Conservation (phyloP, 148 eudicot species). For the Beta vulgaris region DNA sequence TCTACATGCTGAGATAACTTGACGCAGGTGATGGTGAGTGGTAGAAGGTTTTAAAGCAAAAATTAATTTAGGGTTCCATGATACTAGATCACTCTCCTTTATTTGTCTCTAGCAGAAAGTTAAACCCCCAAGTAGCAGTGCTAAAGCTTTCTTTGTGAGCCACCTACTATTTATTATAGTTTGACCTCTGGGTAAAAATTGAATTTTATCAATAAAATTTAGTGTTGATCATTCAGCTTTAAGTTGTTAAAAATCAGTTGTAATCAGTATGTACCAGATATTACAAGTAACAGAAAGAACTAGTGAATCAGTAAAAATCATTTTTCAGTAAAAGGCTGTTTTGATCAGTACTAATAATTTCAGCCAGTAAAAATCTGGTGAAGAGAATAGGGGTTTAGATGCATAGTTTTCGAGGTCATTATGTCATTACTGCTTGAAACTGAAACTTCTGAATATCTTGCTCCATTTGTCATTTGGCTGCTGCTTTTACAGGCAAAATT, state of each 20-base stretch:
- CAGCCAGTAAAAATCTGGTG: no score
- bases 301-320: no score
- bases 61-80: background rate
- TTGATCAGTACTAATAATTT: no score
- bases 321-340: no score
- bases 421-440: background rate
- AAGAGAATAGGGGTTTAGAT: no score
- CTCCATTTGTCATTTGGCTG: constrained; percentile 7
- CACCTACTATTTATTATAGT: background rate
- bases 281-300: no score
- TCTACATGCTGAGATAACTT: background rate
- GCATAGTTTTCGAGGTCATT: background rate
- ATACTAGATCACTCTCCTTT: background rate
- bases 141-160: background rate
- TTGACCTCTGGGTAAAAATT: no score
- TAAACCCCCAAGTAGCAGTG: background rate
- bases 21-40: background rate
- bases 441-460: background rate
- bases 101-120: background rate
- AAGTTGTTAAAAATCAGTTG: no score
- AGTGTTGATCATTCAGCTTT: no score
- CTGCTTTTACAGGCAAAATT: constrained; percentile 24
- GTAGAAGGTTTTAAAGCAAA: background rate
- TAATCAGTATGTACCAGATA: no score
- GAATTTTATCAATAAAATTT: no score